Conservation (phyloP, 2,329 filamentous ascomycete genomes). For the Fusarium secorum region DNA sequence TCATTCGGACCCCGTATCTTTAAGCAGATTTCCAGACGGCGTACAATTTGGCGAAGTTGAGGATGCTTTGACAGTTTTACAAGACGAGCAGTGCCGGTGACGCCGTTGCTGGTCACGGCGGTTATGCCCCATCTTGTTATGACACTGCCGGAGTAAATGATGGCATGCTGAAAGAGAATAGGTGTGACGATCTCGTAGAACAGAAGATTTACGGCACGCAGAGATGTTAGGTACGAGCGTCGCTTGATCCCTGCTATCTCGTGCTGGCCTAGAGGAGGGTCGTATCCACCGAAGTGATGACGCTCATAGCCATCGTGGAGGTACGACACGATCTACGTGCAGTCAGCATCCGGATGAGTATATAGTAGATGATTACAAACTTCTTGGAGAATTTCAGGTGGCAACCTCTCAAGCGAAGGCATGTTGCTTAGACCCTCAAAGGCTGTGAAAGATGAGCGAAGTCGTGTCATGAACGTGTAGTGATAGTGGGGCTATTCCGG, state of each 20-base stretch:
- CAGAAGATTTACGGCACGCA: background rate
- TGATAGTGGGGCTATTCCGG: background rate
- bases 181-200: background rate
- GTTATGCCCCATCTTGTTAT: background rate
- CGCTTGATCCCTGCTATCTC: background rate
- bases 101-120: background rate
- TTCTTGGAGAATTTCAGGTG: background rate
- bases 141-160: background rate
- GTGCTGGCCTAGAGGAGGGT: background rate
- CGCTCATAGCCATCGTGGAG: background rate
- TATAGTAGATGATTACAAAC: rapidly evolving
- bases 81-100: background rate
- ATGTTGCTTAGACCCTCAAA: background rate
- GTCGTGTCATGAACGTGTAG: background rate
- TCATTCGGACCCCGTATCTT: background rate
- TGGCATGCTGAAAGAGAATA: background rate
- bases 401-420: background rate
- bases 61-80: background rate
- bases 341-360: background rate
- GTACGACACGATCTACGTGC: background rate
- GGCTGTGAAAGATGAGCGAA: background rate
- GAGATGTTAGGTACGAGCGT: background rate
- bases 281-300: background rate
- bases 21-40: background rate
- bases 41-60: background rate